These are phyloP conservation scores for Osmanthus fragrans DNA, from an alignment of 257 asterid genomes.

Conservation along the genomic window DNA sequence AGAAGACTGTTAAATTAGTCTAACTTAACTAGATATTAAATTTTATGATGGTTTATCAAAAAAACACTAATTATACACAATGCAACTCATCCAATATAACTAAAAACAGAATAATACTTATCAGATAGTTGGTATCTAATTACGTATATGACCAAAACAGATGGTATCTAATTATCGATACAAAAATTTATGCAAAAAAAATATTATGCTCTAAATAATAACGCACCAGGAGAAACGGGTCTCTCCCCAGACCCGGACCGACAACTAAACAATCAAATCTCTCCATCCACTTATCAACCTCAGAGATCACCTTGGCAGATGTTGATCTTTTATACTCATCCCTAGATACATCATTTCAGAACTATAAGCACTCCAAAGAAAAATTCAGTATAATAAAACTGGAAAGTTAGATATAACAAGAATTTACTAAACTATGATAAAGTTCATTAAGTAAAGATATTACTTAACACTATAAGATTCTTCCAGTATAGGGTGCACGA, in stretches of 20 bases:
- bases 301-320: conserved; percentile 70
- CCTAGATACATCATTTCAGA: conserved; percentile 49
- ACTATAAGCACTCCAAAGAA: conserved; percentile 27
- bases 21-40: not conserved
- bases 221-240: conserved; percentile 87
- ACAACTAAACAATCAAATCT: conserved; percentile 91
- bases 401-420: not conserved
- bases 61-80: not conserved
- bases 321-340: conserved; percentile 67
- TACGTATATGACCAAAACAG: not conserved
- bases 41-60: not conserved
- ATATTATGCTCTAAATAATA: conserved; percentile 16
- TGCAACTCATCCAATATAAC: not conserved
- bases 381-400: conserved; percentile 4
- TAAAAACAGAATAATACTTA: not conserved
- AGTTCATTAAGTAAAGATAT: conserved; percentile 8
- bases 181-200: conserved; percentile 10
- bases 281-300: conserved; percentile 96
- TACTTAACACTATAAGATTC: conserved; percentile 90
- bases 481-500: conserved; percentile 93
- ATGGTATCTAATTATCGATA: not conserved
- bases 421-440: not conserved
- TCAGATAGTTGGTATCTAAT: too few relatives aligned
- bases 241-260: conserved; percentile 99
- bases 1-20: conserved; percentile 1